Base-by-base conservation (phyloP, 192 early-diverging fungal species). In the Coemansia sp. region DNA sequence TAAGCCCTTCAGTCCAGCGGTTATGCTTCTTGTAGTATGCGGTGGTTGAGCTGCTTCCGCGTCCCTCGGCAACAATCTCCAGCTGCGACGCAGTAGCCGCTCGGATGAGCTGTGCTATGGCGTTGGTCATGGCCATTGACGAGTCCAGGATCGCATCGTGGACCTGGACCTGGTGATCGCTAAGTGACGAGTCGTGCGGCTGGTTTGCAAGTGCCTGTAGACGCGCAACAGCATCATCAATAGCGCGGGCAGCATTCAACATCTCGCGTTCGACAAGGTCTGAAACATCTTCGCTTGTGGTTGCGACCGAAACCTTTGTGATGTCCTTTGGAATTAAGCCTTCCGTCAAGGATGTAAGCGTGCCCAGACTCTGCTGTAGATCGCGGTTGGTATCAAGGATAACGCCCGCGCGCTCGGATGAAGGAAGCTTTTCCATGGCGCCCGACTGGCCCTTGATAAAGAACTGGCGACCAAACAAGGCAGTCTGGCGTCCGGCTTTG, bases 11-110 rank as follows among this genome's bases (percentile, higher is more conserved):
- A 5, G 95, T 99, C 97, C 97, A 99, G 60, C 95, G 91, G 85
- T 99, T 97, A 84, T 99, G 93, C 84, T 99, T 99, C 78, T 98
- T 98, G 85, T 99, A 99, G 74, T 98, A 98, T 2, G 91, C 93
- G 1, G 87, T 87, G 55, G 86, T 89, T 13, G 91, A 86, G 41
- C 86, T 87, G 0, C 85, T 70, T 4, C 93, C 94, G 41, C 91
- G 84, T 20, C 94, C 94, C 71, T 98, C 92, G 0, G 91, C 87
- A 6, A 97, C 97, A 85, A 97, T 94, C 80, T 99, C 97, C 74
- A 96, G 89, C 81, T 99, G 97, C 23, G 93, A 92, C 34, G 88
- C 92, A 2, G 94, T 96, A 30, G 97, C 95, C 50, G 93, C 91
- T 62, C 88, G 86, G 62, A 99, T 99, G 54, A 99, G 84, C 68